Evolutionary conservation across 345 rosid species (phyloP), one percentile per base, ranked within the genome.

Genomic region (Microcos paniculata): DNA sequence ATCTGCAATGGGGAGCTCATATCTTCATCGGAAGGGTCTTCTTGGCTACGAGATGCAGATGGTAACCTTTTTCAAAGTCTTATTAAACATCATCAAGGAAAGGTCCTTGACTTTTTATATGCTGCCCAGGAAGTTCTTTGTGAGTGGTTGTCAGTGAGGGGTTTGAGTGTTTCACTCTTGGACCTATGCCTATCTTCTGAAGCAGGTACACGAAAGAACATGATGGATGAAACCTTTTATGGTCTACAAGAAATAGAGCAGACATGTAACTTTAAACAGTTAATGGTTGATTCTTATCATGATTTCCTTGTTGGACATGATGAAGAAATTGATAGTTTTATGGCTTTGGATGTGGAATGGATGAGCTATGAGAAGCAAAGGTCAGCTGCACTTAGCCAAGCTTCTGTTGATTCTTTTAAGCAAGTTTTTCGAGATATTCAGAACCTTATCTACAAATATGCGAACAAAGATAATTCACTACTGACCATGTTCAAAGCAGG

Each of bases 401-500:
- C 84, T 65, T 90, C 92, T 31, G 93, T 90, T 59, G 96, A 86
- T 73, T 89, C 97, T 57, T 91, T 96, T 79, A 91, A 84, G 83
- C 85, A 89, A 48, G 89, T 90, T 0, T 93, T 85, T 26, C 86
- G 93, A 67, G 98, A 96, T 75, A 84, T 96, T 62, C 97, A 90
- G 71, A 88, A 80, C 74, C 77, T 96, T 76, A 89, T 84, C 13
- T 90, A 82, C 76, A 89, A 85, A 62, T 88, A 93, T 79, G 94
- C 90, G 0, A 81, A 82, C 14, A 78, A 76, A 46, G 90, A 88
- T 15, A 96, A 96, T 51, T 85, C 98, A 3, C 85, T 96, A 62
- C 30, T 96, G 83, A 78, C 85, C 38, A 93, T 96, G 99, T 87
- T 80, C 64, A 93, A 89, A 82, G 87, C 98, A 6, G 99, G 98